These are phyloP conservation scores for Hypsizygus ulmarius DNA, from an alignment of 1,284 basidiomycete species.

Conservation along the genomic window DNA sequence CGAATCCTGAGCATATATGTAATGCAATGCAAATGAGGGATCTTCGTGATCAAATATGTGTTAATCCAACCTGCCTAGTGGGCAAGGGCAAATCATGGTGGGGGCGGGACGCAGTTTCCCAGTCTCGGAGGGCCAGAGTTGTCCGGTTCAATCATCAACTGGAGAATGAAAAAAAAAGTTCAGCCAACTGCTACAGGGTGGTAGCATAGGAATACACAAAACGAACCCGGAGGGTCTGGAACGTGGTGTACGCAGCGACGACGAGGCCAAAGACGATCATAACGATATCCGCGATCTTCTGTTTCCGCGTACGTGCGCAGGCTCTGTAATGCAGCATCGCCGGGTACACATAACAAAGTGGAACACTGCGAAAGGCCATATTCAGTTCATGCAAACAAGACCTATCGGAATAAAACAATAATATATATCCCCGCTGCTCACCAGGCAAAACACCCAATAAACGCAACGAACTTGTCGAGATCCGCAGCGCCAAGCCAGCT, in stretches of 20 bases:
- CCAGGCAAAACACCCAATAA: conserved; percentile 95
- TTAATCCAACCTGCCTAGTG: background rate
- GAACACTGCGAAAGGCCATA: conserved; percentile 57
- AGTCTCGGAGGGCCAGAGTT: conserved; percentile 33
- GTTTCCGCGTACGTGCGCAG: conserved; percentile 69
- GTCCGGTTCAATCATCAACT: conserved; percentile 44
- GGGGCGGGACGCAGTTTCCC: conserved; percentile 33
- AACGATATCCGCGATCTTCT: conserved; percentile 73
- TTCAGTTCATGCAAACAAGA: conserved; percentile 1
- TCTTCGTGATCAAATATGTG: no score
- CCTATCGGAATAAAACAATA: background rate
- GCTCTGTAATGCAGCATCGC: conserved; percentile 93
- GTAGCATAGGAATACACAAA: background rate
- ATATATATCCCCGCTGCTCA: conserved; percentile 39
- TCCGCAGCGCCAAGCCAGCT: conserved; percentile 87
- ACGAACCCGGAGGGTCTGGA: conserved; percentile 73
- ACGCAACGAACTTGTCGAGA: conserved; percentile 95
- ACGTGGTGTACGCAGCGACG: conserved; percentile 85
- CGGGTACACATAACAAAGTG: conserved; percentile 92
- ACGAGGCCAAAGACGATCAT: conserved; percentile 81
- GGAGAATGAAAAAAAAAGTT: conserved; percentile 4
- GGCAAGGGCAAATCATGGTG: background rate
- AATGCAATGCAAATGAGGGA: no score
- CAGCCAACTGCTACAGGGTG: background rate
- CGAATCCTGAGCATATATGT: no score